Conservation (phyloP, 2,329 filamentous ascomycete genomes). For the Calonectria fujianensis region DNA sequence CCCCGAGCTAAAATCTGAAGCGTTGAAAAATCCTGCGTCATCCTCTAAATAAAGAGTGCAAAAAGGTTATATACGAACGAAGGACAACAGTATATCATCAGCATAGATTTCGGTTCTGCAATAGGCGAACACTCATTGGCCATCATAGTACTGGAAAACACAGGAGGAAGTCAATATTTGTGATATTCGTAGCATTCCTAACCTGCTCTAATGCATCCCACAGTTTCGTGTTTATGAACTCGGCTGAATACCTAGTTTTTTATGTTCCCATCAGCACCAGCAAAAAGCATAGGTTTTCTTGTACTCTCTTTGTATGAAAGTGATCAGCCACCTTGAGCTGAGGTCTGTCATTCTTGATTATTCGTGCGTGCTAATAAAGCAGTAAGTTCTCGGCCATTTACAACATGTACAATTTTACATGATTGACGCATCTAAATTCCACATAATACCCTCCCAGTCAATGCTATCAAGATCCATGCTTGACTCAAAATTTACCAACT, state of each 20-base stretch:
- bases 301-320: background rate
- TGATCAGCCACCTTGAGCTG: background rate
- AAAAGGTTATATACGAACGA: background rate
- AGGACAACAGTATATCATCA: background rate
- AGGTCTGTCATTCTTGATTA: background rate
- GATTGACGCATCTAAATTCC: slow-evolving; percentile 59
- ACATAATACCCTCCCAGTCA: slow-evolving; percentile 61
- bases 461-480: slow-evolving; percentile 59
- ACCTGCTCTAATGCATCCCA: background rate
- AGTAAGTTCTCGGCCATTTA: background rate
- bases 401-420: slow-evolving; percentile 45
- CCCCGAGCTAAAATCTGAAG: slow-evolving; percentile 36
- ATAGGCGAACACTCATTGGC: too few species aligned
- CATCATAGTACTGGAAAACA: background rate
- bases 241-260: background rate
- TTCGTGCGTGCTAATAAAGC: background rate
- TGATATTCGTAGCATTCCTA: background rate
- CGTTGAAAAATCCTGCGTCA: slow-evolving; percentile 38
- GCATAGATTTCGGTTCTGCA: background rate
- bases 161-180: background rate
- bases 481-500: slow-evolving; percentile 54
- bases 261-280: background rate
- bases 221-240: background rate
- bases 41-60: slow-evolving; percentile 35
- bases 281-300: background rate